Conservation (phyloP, 176 grass and related monocot species). For the Saccharum spontaneum region DNA sequence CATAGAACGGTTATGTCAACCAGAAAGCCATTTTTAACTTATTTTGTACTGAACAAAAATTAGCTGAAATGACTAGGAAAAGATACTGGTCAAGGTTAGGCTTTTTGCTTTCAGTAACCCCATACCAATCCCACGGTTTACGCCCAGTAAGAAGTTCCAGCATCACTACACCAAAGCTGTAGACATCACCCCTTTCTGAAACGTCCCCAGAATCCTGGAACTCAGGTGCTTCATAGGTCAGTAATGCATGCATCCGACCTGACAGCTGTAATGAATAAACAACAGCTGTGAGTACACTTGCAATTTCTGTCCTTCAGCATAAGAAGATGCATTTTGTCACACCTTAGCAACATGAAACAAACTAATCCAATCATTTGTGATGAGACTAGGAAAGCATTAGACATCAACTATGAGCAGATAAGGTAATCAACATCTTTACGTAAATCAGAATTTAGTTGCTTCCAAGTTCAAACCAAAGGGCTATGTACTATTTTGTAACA, state of each 20-base stretch:
- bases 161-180: conserved; percentile 98
- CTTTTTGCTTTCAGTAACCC: neutral
- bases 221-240: conserved; percentile 81
- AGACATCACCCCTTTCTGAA: conserved; percentile 78
- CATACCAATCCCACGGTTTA: conserved; percentile 85
- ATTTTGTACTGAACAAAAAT: neutral
- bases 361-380: neutral
- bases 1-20: conserved; percentile 9
- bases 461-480: conserved; percentile 14
- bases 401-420: conserved; percentile 3
- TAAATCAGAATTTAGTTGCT: conserved; percentile 5
- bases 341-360: conserved; percentile 6
- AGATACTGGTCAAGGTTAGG: conserved; percentile 1
- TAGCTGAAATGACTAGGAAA: neutral
- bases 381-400: conserved; percentile 8
- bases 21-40: neutral
- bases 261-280: conserved; percentile 63
- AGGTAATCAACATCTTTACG: neutral
- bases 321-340: conserved; percentile 17
- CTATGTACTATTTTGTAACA: neutral
- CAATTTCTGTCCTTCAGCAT: conserved; percentile 12
- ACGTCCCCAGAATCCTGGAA: conserved; percentile 55
- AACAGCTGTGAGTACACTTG: conserved; percentile 27
- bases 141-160: conserved; percentile 95
- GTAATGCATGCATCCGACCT: conserved; percentile 59